These are phyloP conservation scores for Epichloe sp. DNA, from an alignment of 2,329 filamentous ascomycete genomes.

Conservation along the genomic window DNA sequence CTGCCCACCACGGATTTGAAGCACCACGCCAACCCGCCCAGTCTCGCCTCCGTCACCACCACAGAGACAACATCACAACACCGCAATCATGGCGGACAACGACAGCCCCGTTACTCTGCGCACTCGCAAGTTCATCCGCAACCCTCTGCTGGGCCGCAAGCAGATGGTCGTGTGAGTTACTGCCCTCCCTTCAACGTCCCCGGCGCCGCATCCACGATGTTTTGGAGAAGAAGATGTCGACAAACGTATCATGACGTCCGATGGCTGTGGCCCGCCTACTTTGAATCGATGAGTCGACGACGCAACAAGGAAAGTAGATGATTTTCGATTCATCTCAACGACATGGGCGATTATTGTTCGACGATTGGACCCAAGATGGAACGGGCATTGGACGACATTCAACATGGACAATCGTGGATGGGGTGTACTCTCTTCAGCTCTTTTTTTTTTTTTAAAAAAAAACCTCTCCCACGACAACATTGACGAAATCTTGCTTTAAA, in stretches of 20 bases:
- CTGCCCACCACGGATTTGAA: constrained; percentile 17
- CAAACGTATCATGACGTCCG: not conserved
- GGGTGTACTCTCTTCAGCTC: too few species aligned
- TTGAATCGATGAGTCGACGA: not conserved
- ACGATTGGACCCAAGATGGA: not conserved
- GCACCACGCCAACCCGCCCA: constrained; percentile 14
- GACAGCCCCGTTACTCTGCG: constrained; percentile 70
- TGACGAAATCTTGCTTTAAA: not conserved
- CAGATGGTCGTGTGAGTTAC: constrained; percentile 97
- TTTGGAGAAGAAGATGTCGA: constrained; percentile 1
- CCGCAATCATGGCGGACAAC: constrained; percentile 76
- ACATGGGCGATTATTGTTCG: not conserved
- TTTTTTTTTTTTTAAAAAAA: too few species aligned
- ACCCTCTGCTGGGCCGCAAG: constrained; percentile 96
- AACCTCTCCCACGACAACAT: not conserved
- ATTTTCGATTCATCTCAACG: not conserved
- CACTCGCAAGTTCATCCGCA: constrained; percentile 99
- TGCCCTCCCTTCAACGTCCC: not conserved
- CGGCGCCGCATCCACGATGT: not conserved
- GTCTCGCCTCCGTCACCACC: constrained; percentile 19
- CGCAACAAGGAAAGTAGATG: not conserved
- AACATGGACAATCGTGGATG: not conserved
- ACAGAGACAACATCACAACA: constrained; percentile 23
- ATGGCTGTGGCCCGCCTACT: not conserved
- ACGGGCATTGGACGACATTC: not conserved